Conservation (phyloP, 2,329 filamentous ascomycete species). For the Fusarium acutatum region DNA sequence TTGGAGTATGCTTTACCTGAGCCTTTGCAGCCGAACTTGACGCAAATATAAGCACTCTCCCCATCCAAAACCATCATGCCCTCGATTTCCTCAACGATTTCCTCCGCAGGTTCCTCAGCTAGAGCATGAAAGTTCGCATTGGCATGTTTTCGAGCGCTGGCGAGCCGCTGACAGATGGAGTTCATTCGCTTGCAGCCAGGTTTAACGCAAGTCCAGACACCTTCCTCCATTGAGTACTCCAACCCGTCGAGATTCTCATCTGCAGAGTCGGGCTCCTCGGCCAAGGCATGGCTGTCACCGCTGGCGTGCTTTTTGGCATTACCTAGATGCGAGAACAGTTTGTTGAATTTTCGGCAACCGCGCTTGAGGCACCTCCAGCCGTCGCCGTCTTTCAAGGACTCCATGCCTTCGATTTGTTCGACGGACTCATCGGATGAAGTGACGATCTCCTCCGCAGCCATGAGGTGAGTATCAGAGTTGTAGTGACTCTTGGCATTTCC, state of each 20-base stretch:
- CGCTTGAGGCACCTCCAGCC: slow-evolving; percentile 1
- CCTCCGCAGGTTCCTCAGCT: not conserved
- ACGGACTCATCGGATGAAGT: slow-evolving; percentile 3
- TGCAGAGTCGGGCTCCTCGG: not conserved
- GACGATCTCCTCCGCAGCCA: not conserved
- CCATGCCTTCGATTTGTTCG: slow-evolving; percentile 1
- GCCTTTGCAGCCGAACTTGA: not conserved
- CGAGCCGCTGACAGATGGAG: not conserved
- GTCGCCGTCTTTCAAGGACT: not conserved
- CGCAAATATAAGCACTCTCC: not conserved
- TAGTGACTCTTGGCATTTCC: slow-evolving; percentile 1
- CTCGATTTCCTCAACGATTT: not conserved
- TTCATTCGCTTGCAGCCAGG: not conserved
- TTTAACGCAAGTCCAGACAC: not conserved
- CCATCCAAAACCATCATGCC: not conserved
- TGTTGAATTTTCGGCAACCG: not conserved
- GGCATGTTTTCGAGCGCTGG: not conserved
- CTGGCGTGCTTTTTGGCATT: not conserved
- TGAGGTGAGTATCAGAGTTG: not conserved
- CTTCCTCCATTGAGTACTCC: not conserved
- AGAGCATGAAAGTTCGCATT: not conserved
- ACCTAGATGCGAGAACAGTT: not conserved
- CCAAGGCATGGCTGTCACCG: not conserved
- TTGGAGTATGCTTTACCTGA: not conserved
- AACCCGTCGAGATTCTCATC: not conserved